Conservation (phyloP, 2,329 filamentous ascomycete species). For the Aureobasidium melanogenum region DNA sequence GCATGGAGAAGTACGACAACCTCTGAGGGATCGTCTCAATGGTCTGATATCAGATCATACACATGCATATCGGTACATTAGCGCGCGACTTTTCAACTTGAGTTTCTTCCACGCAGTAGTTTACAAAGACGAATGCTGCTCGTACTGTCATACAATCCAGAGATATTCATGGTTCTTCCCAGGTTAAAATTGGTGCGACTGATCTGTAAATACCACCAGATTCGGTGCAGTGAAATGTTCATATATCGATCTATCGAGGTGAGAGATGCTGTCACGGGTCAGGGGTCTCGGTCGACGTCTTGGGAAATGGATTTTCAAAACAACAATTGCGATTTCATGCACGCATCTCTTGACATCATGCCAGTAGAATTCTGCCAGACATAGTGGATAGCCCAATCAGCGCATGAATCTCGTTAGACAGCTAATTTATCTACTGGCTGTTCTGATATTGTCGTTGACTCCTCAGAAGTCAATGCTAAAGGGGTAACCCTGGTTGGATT, state of each 20-base stretch:
- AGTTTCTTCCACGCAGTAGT: neutral
- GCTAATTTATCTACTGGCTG: neutral
- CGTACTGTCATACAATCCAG: neutral
- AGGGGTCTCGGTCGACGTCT: too few species aligned
- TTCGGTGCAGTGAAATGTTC: too few species aligned
- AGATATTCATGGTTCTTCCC: neutral
- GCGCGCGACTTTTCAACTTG: neutral
- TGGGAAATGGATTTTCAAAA: neutral
- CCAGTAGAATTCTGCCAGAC: too few species aligned
- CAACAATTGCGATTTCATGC: neutral
- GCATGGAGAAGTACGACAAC: neutral
- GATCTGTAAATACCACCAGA: too few species aligned
- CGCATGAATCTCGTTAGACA: too few species aligned
- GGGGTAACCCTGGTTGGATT: neutral
- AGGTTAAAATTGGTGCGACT: too few species aligned
- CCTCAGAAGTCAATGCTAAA: neutral
- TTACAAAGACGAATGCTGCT: neutral
- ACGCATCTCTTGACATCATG: neutral
- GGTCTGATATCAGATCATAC: neutral
- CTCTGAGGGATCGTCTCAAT: neutral
- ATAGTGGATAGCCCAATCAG: neutral
- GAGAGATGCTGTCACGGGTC: too few species aligned
- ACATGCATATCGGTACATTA: neutral
- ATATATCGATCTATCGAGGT: too few species aligned
- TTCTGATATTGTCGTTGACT: neutral